These are phyloP conservation scores for Helicostylum pulchrum DNA, from an alignment of 192 early-diverging fungal species.

Conservation along the genomic window DNA sequence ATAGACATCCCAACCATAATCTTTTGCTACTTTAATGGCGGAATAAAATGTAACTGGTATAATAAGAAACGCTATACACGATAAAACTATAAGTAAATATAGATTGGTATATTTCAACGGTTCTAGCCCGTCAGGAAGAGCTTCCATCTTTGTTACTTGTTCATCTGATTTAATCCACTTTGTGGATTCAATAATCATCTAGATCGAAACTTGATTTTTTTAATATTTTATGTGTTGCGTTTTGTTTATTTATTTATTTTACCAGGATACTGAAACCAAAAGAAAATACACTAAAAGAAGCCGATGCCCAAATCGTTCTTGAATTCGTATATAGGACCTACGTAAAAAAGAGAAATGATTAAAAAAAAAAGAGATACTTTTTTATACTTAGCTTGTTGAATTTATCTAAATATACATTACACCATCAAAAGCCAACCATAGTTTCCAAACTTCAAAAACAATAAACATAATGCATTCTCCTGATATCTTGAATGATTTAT, in stretches of 20 bases:
- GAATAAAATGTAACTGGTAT: background rate
- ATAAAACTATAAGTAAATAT: background rate
- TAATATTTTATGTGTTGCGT: too few species aligned
- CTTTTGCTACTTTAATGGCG: background rate
- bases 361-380: too few species aligned
- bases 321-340: background rate
- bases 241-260: too few species aligned
- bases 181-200: background rate
- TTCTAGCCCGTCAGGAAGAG: too few species aligned
- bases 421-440: conserved; percentile 1
- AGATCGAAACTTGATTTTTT: background rate
- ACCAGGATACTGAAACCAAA: conserved; percentile 3
- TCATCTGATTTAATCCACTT: background rate
- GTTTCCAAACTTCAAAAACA: conserved; percentile 5
- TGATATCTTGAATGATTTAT: background rate
- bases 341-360: too few species aligned
- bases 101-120: background rate
- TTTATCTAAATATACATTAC: too few species aligned
- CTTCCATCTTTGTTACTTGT: too few species aligned
- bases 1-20: conserved; percentile 6
- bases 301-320: background rate
- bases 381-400: too few species aligned
- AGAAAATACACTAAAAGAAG: background rate
- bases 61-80: background rate
- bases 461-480: background rate